Conservation (phyloP, 208 protist species). For the Zelonia costaricensis region DNA sequence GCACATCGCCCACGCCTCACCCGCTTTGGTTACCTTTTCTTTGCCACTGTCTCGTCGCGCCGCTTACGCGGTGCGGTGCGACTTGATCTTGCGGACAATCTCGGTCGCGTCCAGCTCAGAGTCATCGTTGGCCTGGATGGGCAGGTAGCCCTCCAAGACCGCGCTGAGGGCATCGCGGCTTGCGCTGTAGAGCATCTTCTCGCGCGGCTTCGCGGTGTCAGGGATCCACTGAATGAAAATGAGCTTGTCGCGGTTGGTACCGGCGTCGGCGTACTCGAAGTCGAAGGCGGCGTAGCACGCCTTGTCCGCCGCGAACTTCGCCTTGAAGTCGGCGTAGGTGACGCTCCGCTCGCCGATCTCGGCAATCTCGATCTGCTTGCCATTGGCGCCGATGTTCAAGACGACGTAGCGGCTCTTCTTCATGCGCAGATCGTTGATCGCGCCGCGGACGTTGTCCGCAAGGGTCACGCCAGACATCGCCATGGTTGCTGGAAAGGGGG, state of each 20-base stretch:
- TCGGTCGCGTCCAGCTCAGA: conserved; percentile 66
- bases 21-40: conserved; percentile 10
- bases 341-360: conserved; percentile 43
- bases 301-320: conserved; percentile 54
- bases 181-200: conserved; percentile 90
- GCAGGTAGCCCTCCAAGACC: conserved; percentile 78
- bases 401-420: conserved; percentile 85
- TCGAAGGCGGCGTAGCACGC: conserved; percentile 93
- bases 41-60: background rate
- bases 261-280: conserved; percentile 83
- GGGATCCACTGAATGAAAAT: conserved; percentile 90
- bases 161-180: conserved; percentile 77
- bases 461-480: conserved; percentile 89
- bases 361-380: conserved; percentile 79
- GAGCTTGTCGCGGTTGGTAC: conserved; percentile 75
- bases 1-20: no score
- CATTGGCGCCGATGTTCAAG: conserved; percentile 81
- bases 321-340: conserved; percentile 81
- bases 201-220: conserved; percentile 70
- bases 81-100: conserved; percentile 51
- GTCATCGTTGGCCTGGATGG: conserved; percentile 85
- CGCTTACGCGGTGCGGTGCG: conserved; percentile 27
- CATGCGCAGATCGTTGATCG: conserved; percentile 84
- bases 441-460: conserved; percentile 50
- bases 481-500: conserved; percentile 36